phyloP scores from a whole-genome alignment of 2,329 filamentous ascomycete species.

The Monosporascus sp. region DNA sequence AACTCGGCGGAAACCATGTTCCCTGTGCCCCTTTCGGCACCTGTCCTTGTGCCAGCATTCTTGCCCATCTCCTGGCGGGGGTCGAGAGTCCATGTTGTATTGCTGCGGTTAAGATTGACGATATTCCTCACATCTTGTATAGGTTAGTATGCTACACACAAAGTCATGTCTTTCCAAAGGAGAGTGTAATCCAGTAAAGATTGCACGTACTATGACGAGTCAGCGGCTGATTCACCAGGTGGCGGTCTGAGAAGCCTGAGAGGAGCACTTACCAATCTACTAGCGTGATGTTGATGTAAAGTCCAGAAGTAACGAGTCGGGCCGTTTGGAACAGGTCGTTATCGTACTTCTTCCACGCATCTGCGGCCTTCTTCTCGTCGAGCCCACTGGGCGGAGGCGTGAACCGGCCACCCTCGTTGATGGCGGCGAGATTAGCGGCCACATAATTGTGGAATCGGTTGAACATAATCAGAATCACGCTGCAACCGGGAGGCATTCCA shows the following conservation, averaged over 20 bases:
- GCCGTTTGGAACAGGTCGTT: slow-evolving; percentile 77
- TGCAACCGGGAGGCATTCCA: slow-evolving; percentile 66
- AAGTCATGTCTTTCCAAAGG: too few relatives aligned
- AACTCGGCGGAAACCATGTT: slow-evolving; percentile 86
- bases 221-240: not conserved
- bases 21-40: slow-evolving; percentile 65
- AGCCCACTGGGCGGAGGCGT: slow-evolving; percentile 51
- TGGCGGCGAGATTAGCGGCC: slow-evolving; percentile 70
- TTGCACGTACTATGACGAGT: too few relatives aligned
- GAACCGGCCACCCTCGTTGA: slow-evolving; percentile 81
- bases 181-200: not conserved
- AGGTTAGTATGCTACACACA: too few relatives aligned
- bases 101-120: slow-evolving; percentile 63
- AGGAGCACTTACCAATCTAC: slow-evolving; percentile 46
- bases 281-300: slow-evolving; percentile 75
- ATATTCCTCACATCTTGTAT: slow-evolving; percentile 62
- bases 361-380: slow-evolving; percentile 40
- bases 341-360: slow-evolving; percentile 63
- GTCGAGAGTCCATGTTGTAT: slow-evolving; percentile 77
- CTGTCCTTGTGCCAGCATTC: slow-evolving; percentile 44
- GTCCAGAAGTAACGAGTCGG: slow-evolving; percentile 64
- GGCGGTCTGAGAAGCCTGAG: not conserved
- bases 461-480: slow-evolving; percentile 71
- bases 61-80: slow-evolving; percentile 64
- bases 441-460: slow-evolving; percentile 85